Conservation (phyloP, 139 green algal genomes). For the Chlamydomonas applanata region DNA sequence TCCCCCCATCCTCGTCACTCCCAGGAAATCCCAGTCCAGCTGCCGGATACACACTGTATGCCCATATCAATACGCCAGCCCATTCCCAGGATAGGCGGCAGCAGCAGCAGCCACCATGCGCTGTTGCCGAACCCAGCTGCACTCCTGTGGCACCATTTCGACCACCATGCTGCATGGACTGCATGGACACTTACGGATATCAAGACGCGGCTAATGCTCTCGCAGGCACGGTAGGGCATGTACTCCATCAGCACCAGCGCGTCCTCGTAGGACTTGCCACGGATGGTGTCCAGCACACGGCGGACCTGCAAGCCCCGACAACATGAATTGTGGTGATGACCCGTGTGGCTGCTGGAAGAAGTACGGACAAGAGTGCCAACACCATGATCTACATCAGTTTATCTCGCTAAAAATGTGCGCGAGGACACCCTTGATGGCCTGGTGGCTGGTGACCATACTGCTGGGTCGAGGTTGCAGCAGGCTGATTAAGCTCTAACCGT, state of each 20-base stretch:
- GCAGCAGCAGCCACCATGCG: too few relatives aligned
- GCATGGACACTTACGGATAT: conserved; percentile 57
- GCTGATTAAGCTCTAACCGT: too few relatives aligned
- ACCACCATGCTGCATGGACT: neutral
- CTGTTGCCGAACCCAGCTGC: neutral
- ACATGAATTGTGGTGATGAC: too few relatives aligned
- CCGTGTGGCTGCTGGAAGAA: too few relatives aligned
- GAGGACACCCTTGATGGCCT: neutral
- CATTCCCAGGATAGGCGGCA: too few relatives aligned
- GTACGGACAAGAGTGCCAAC: too few relatives aligned
- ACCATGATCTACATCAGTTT: too few relatives aligned
- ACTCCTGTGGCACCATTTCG: neutral
- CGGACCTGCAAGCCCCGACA: conserved; percentile 82
- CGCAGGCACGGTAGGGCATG: conserved; percentile 87
- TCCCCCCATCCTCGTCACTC: too few relatives aligned
- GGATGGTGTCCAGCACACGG: conserved; percentile 89
- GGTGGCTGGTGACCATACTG: too few relatives aligned
- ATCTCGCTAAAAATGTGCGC: neutral
- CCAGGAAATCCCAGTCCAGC: neutral
- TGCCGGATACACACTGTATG: neutral
- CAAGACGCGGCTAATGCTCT: conserved; percentile 71
- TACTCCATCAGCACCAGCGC: conserved; percentile 92
- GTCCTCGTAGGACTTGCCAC: conserved; percentile 90
- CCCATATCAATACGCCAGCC: neutral
- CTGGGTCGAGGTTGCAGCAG: too few relatives aligned